Evolutionary conservation across 2,329 filamentous ascomycete species (phyloP), one percentile per base, ranked within the genome.

Genomic region (Ceratocystis eucalypticola): DNA sequence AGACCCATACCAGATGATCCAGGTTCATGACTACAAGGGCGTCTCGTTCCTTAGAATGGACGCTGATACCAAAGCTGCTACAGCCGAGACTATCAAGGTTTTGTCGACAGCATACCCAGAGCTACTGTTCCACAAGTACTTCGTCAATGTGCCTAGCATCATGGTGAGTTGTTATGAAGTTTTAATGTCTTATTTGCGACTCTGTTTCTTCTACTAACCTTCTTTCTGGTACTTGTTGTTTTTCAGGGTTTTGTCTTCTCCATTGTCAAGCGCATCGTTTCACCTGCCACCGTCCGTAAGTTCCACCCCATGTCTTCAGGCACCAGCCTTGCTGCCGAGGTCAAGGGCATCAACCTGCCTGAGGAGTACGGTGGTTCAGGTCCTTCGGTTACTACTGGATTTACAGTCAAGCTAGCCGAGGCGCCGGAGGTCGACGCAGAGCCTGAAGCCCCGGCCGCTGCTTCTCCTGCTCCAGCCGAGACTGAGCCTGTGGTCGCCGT

Each of bases 11-110:
- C 89, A 93, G 76, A 91, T 95, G 79, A 83, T 89, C 72, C 92
- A 96, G 76, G 86, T 96, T 33, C 93, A 97, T 77, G 93, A 97
- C 79, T 96, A 96, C 80, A 84, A 89, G 71, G 87, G 85, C 69
- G 86, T 96, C 74, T 90, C 86, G 72, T 96, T 96, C 80, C 80
- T 96, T 71, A 86, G 90, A 68, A 86, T 89, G 79, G 87, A 93
- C 66, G 83, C 88, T 0, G 80, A 82, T 67, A 86, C 94, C 76
- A 91, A 89, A 75, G 81, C 85, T 2, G 88, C 89, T 17, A 88
- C 85, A 70, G 86, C 85, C 72, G 85, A 92, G 77, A 92, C 89
- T 48, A 95, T 96, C 74, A 82, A 88, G 69, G 81, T 88, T 64
- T 91, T 96, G 74, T 84, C 86, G 64, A 85, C 84, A 70, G 88